Evolutionary conservation across 2,329 filamentous ascomycete genomes (phyloP).

Genomic region (Apiospora aurea): DNA sequence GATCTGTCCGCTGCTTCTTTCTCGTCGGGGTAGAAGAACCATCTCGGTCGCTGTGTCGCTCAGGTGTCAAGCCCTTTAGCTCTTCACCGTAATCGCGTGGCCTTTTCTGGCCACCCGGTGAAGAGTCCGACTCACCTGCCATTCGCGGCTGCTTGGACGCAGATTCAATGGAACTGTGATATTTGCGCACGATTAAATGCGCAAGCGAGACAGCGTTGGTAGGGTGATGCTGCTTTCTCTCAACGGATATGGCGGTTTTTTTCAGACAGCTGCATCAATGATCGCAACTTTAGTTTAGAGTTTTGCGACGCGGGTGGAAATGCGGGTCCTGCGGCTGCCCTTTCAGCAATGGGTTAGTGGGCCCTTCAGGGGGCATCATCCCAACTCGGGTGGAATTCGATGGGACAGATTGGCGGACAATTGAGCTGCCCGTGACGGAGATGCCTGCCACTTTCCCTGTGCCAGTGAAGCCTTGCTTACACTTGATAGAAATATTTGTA

Average conservation of each 20-base stretch:
- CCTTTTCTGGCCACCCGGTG: conserved; percentile 36
- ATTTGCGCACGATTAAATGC: not conserved
- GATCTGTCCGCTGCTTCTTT: conserved; percentile 37
- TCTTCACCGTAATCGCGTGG: conserved; percentile 40
- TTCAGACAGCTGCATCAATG: not conserved
- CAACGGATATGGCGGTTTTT: not conserved
- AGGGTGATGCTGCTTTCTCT: not conserved
- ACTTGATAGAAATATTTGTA: too few species aligned
- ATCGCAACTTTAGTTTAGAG: conserved; percentile 20
- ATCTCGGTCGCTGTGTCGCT: conserved; percentile 30
- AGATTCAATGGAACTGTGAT: not conserved
- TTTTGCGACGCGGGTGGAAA: conserved; percentile 22
- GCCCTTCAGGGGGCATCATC: not conserved
- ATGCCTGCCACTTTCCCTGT: too few species aligned
- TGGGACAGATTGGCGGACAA: not conserved
- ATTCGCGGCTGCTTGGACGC: not conserved
- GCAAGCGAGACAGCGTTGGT: conserved; percentile 7
- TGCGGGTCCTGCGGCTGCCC: conserved; percentile 1
- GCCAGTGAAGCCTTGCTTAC: too few species aligned
- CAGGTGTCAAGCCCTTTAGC: conserved; percentile 40
- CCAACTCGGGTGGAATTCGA: not conserved
- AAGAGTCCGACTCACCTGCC: conserved; percentile 27
- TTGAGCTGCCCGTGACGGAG: not conserved
- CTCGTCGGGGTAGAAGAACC: conserved; percentile 25
- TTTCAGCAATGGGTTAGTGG: conserved; percentile 15